phyloP scores from a whole-genome alignment of 1,139 yeast genomes.

The Yamadazyma jaroonii region DNA sequence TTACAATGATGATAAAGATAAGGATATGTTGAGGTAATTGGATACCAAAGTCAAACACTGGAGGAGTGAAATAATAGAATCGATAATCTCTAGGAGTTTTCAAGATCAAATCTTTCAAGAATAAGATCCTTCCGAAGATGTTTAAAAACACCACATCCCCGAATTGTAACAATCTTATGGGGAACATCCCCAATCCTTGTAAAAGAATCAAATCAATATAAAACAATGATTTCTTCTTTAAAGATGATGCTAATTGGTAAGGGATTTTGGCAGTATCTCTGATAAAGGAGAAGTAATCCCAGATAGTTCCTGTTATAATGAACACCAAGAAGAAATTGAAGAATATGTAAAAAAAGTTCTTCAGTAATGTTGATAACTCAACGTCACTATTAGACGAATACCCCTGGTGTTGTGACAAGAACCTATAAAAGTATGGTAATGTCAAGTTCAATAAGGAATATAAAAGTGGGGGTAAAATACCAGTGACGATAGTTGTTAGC shows the following conservation, averaged over 20 bases:
- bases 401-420: slow-evolving; percentile 67
- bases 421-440: slow-evolving; percentile 68
- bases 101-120: slow-evolving; percentile 42
- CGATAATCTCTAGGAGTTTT: slow-evolving; percentile 63
- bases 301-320: slow-evolving; percentile 77
- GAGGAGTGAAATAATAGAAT: slow-evolving; percentile 62
- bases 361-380: slow-evolving; percentile 69
- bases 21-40: slow-evolving; percentile 65
- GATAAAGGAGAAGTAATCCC: slow-evolving; percentile 71
- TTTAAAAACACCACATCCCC: slow-evolving; percentile 40
- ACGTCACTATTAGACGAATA: slow-evolving; percentile 73
- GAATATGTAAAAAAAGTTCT: slow-evolving; percentile 75
- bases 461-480: slow-evolving; percentile 70
- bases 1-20: slow-evolving; percentile 59
- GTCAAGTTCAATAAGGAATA: slow-evolving; percentile 66
- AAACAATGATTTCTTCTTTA: slow-evolving; percentile 65
- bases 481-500: slow-evolving; percentile 72
- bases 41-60: slow-evolving; percentile 63
- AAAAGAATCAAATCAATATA: slow-evolving; percentile 71
- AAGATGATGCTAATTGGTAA: slow-evolving; percentile 66
- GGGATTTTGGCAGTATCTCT: slow-evolving; percentile 78
- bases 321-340: slow-evolving; percentile 76
- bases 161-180: slow-evolving; percentile 63
- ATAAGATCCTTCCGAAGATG: slow-evolving; percentile 60
- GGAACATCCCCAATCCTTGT: slow-evolving; percentile 79